A percentile compares a stretch with the other conserved stretches of the same genome.
phyloP scores from a whole-genome alignment of 1,284 basidiomycete species.

The Sanghuangporus weigelae region DNA sequence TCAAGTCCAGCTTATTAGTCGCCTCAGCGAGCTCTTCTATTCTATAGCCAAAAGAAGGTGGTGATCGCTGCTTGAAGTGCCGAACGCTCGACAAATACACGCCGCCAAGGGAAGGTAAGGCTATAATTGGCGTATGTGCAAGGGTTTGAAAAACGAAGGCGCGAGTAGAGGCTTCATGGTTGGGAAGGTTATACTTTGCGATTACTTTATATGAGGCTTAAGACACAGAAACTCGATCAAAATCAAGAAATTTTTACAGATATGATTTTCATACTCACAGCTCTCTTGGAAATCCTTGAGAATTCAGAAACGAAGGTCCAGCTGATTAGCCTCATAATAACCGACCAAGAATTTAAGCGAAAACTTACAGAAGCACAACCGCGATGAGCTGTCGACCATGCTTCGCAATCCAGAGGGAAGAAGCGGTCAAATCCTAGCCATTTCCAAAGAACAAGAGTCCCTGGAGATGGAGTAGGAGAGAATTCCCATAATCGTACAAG shows the following conservation, averaged over 20 bases:
- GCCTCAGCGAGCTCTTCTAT: conserved; percentile 19
- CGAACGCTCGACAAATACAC: conserved; percentile 45
- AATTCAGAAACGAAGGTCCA: neutral
- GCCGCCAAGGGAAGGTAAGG: conserved; percentile 37
- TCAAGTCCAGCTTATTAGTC: conserved; percentile 20
- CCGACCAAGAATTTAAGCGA: neutral
- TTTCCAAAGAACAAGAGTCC: conserved; percentile 55
- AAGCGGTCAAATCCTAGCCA: conserved; percentile 64
- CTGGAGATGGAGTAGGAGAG: conserved; percentile 28
- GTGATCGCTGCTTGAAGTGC: conserved; percentile 36
- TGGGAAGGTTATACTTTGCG: conserved; percentile 34
- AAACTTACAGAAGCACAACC: conserved; percentile 55
- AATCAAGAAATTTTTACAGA: neutral
- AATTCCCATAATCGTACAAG: conserved; percentile 40
- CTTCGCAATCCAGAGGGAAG: conserved; percentile 44
- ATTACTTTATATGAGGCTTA: conserved; percentile 61
- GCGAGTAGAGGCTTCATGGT: conserved; percentile 36
- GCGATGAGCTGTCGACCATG: conserved; percentile 38
- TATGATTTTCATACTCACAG: conserved; percentile 33
- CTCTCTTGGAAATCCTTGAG: conserved; percentile 67
- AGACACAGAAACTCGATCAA: neutral
- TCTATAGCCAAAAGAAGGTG: conserved; percentile 24
- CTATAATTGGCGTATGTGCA: conserved; percentile 46
- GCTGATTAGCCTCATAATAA: neutral
- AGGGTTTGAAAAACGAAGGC: conserved; percentile 40